Conservation (phyloP, 140 eudicot genomes). For the Bidens hawaiensis region DNA sequence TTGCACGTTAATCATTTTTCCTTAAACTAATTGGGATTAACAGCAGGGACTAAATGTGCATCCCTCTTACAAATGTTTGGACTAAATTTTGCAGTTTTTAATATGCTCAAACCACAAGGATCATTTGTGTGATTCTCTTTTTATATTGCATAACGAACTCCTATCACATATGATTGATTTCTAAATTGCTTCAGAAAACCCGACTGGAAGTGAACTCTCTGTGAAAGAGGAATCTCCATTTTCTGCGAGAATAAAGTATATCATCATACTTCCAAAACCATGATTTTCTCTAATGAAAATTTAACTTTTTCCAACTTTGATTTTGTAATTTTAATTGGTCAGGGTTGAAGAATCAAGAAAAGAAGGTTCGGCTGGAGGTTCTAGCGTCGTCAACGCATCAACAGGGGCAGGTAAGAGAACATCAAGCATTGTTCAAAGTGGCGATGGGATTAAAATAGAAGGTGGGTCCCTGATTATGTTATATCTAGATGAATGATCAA, state of each 20-base stretch:
- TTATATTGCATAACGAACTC: not conserved
- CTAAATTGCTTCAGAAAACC: slow-evolving; percentile 35
- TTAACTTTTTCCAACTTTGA: not conserved
- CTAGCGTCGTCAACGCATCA: slow-evolving; percentile 38
- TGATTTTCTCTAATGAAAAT: slow-evolving; percentile 1
- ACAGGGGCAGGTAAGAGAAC: slow-evolving; percentile 54
- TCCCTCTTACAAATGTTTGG: too few species aligned
- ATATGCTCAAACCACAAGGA: too few species aligned
- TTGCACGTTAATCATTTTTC: too few species aligned
- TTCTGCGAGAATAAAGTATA: slow-evolving; percentile 68
- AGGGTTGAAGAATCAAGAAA: slow-evolving; percentile 10
- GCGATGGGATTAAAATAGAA: slow-evolving; percentile 62
- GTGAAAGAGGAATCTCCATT: slow-evolving; percentile 67
- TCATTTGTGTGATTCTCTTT: too few species aligned
- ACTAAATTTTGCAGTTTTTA: too few species aligned
- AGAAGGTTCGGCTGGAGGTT: slow-evolving; percentile 48
- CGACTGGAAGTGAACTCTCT: slow-evolving; percentile 47
- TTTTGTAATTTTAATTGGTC: slow-evolving; percentile 20
- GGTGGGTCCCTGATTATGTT: slow-evolving; percentile 33
- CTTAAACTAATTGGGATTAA: too few species aligned
- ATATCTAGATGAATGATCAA: not conserved
- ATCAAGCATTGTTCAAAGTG: slow-evolving; percentile 34
- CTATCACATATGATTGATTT: not conserved
- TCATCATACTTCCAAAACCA: not conserved
- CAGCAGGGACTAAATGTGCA: too few species aligned